Base-by-base conservation (phyloP, 2,329 filamentous ascomycete genomes). In the Cyclaneusma minus region DNA sequence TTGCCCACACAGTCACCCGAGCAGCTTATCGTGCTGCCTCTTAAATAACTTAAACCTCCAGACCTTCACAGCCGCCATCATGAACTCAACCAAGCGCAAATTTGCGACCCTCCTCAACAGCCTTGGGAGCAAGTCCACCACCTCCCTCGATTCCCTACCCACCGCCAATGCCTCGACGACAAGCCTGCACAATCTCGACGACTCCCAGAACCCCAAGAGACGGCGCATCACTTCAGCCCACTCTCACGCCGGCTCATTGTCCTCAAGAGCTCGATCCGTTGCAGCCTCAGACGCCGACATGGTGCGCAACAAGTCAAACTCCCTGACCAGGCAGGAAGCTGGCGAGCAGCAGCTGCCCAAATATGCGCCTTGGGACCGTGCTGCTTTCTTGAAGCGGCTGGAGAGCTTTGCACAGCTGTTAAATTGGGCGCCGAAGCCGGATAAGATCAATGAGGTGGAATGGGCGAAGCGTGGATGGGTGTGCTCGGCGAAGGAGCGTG, bases 381-480 rank as follows among this genome's bases (percentile, higher is more conserved):
- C 73, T 20, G 72, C 82, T 38, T 84, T 95, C 34, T 61, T 95
- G 7, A 70, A 67, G 40, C 62, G 89, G 13, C 60, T 98, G 15
- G 77, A 77, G 33, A 91, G 83, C 0, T 98, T 92, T 46, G 79
- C 87, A 44, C 83, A 87, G 38, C 73, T 95, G 24, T 89, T 83
- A 28, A 69, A 79, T 47, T 98, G 87, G 87, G 78, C 80, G n/a
- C 79, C 82, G 0, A 95, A 95, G 48, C 85, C 89, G 0, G 69
- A 85, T 27, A 63, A 62, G 17, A 74, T 95, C 40, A 83, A 72
- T 45, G 89, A 95, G 52, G 73, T 94, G 6, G 78, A 84, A 48
- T 98, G 89, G 89, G 85, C 85, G 1, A 93, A 87, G 57, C 62
- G 80, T 31, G 87, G 87, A 1, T 98, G 89, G 87, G 63, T 76